Conservation (phyloP, 164 flowering plant genomes). For the Protea cynaroides region DNA sequence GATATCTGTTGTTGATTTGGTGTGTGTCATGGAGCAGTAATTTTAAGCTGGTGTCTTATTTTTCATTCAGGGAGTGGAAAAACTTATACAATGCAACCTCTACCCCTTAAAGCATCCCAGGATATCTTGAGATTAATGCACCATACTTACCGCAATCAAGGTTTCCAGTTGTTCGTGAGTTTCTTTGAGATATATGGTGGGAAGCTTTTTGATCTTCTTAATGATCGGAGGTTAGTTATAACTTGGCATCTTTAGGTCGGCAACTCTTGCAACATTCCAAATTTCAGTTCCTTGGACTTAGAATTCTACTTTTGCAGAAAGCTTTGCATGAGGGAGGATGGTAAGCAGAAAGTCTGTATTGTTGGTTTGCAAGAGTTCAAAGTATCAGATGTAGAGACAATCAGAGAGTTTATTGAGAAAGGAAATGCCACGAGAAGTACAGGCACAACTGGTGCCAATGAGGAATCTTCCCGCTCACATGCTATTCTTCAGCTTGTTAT, state of each 20-base stretch:
- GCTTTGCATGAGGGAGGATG: slow-evolving; percentile 96
- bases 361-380: slow-evolving; percentile 85
- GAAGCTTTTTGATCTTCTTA: slow-evolving; percentile 82
- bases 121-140: slow-evolving; percentile 76
- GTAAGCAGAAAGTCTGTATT: slow-evolving; percentile 92
- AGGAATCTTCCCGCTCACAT: slow-evolving; percentile 96
- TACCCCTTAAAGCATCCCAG: slow-evolving; percentile 81
- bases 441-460: slow-evolving; percentile 97
- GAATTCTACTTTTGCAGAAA: slow-evolving; percentile 36
- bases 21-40: not conserved
- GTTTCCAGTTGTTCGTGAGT: slow-evolving; percentile 78
- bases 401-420: slow-evolving; percentile 75
- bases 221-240: slow-evolving; percentile 70
- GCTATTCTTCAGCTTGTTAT: slow-evolving; percentile 92
- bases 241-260: not conserved
- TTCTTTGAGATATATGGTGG: slow-evolving; percentile 99
- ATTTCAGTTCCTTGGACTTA: slow-evolving; percentile 2
- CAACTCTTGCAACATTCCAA: not conserved
- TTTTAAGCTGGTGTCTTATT: slow-evolving; percentile 6
- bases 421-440: slow-evolving; percentile 91
- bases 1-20: no score
- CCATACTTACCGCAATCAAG: slow-evolving; percentile 68
- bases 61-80: slow-evolving; percentile 82
- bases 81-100: slow-evolving; percentile 90
- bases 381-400: slow-evolving; percentile 67